Percentiles rank a stretch among this genome's conserved stretches.
Conservation (phyloP, 2,329 filamentous ascomycete genomes). For the Cordyceps cateniannulata region DNA sequence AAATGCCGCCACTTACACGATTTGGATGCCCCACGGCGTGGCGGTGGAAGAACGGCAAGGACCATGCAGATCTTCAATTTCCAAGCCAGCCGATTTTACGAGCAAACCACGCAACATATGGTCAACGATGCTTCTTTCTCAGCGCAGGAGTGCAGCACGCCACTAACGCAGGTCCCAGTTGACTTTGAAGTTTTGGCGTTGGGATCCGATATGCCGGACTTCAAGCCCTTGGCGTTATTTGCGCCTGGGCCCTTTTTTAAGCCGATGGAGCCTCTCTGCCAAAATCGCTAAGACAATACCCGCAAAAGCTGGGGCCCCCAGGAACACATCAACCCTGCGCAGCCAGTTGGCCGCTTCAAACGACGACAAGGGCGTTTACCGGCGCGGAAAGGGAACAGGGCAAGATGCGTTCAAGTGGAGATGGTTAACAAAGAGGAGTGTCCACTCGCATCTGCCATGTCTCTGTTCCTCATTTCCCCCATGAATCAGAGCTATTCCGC, state of each 20-base stretch:
- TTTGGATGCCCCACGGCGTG: neutral
- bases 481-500: slow-evolving; percentile 12
- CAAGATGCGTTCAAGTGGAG: slow-evolving; percentile 1
- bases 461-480: slow-evolving; percentile 14
- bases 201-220: slow-evolving; percentile 7
- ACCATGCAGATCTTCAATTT: neutral
- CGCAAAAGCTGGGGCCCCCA: neutral
- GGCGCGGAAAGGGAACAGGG: neutral
- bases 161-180: slow-evolving; percentile 12
- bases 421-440: neutral
- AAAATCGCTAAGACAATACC: slow-evolving; percentile 5
- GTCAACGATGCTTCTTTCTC: neutral
- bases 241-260: neutral
- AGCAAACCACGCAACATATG: neutral
- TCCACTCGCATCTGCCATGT: slow-evolving; percentile 2
- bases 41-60: neutral
- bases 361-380: neutral
- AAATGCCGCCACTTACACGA: neutral
- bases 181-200: neutral
- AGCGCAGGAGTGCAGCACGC: neutral
- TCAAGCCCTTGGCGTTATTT: neutral
- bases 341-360: neutral
- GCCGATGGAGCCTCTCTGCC: neutral
- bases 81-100: neutral
- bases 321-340: neutral